Percentiles rank a stretch among this genome's conserved stretches.
Conservation (phyloP, 169 alveolate genomes). For the Eimeria falciformis region DNA sequence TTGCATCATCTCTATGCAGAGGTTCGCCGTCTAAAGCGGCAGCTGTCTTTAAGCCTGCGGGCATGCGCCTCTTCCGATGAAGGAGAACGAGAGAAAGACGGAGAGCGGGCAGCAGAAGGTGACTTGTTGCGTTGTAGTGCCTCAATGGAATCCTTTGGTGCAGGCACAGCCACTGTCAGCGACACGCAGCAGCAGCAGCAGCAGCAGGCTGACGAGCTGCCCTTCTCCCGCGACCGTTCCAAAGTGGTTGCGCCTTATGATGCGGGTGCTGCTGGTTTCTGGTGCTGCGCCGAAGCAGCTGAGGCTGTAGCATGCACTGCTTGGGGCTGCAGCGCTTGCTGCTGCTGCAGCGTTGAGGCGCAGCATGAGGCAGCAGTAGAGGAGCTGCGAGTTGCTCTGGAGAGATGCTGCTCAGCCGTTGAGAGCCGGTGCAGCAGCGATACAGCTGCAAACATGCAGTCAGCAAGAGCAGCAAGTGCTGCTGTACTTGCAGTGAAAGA, state of each 20-base stretch:
- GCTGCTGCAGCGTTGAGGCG: constrained; percentile 56
- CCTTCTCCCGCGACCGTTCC: neutral
- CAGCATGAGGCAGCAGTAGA: constrained; percentile 63
- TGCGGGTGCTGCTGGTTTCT: neutral
- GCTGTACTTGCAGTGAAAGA: constrained; percentile 41
- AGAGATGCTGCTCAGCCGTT: constrained; percentile 34
- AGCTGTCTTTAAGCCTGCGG: constrained; percentile 29
- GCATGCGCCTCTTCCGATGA: neutral
- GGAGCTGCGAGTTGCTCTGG: constrained; percentile 40
- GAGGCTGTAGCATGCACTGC: constrained; percentile 60
- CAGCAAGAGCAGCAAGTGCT: constrained; percentile 31
- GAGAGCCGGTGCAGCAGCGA: neutral
- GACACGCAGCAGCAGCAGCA: constrained; percentile 2
- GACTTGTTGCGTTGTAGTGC: neutral
- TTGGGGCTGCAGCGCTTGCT: constrained; percentile 67
- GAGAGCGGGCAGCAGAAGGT: neutral
- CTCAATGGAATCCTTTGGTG: constrained; percentile 21
- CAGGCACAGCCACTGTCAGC: neutral
- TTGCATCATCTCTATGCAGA: constrained; percentile 68
- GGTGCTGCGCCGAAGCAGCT: constrained; percentile 62
- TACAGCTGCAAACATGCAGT: neutral
- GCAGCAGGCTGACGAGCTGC: constrained; percentile 18
- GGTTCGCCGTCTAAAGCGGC: constrained; percentile 67
- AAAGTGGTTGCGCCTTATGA: neutral
- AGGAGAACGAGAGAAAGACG: neutral